phyloP scores from a whole-genome alignment of 805 yeast species.

The Starmerella floricola region DNA sequence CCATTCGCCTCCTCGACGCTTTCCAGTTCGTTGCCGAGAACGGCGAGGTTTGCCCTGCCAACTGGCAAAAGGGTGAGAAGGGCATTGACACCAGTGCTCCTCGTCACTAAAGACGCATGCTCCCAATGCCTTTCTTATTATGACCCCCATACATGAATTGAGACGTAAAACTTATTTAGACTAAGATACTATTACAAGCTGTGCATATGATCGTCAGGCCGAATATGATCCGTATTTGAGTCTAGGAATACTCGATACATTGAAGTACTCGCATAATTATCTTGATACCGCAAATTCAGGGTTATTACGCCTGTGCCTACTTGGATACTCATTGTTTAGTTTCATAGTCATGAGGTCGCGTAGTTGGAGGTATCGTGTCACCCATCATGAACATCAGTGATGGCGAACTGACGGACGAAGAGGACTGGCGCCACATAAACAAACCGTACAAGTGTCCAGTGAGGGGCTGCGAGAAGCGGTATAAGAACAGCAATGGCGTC shows the following conservation, averaged over 20 bases:
- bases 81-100: constrained; percentile 47
- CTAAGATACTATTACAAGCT: too few species aligned
- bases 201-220: not conserved
- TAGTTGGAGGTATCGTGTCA: not conserved
- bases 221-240: not conserved
- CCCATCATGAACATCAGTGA: constrained; percentile 7
- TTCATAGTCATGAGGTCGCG: not conserved
- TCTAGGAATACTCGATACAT: not conserved
- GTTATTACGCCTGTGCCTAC: not conserved
- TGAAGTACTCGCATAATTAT: not conserved
- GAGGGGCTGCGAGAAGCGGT: constrained; percentile 91
- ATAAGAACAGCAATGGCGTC: constrained; percentile 91
- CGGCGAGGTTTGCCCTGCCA: constrained; percentile 99
- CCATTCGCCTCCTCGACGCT: constrained; percentile 93
- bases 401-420: constrained; percentile 18
- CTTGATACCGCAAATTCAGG: not conserved
- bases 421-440: constrained; percentile 32
- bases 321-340: too few species aligned
- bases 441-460: constrained; percentile 96
- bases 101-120: constrained; percentile 18
- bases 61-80: constrained; percentile 94
- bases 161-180: too few species aligned
- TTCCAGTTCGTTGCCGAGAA: constrained; percentile 98
- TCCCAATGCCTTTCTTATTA: not conserved
- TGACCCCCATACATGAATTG: not conserved